Percentiles rank a stretch among this genome's conserved stretches.
These are phyloP conservation scores for Suhomyces emberorum DNA, from an alignment of 805 yeast genomes.

Conservation along the genomic window DNA sequence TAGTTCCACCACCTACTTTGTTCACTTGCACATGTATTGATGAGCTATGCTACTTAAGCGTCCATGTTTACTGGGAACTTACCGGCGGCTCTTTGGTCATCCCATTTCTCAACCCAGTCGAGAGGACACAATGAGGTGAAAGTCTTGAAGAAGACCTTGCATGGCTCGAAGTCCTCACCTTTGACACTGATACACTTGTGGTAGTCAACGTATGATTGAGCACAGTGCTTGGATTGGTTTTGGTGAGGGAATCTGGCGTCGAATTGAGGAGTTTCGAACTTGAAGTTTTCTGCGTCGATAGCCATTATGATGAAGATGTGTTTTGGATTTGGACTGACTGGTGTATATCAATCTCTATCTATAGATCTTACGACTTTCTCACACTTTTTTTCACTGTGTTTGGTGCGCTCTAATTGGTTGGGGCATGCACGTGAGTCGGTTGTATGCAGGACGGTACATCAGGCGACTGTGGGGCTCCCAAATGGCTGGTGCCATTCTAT, in stretches of 20 bases:
- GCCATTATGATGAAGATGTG: conserved; percentile 15
- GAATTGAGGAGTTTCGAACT: conserved; percentile 49
- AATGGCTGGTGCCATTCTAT: too few relatives aligned
- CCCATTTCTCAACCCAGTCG: conserved; percentile 86
- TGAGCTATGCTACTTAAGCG: conserved; percentile 4
- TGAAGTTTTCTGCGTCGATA: conserved; percentile 26
- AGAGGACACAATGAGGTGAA: conserved; percentile 83
- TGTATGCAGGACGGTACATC: too few relatives aligned
- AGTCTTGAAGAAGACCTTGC: conserved; percentile 90
- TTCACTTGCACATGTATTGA: background rate
- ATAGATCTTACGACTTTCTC: conserved; percentile 11
- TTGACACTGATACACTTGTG: conserved; percentile 94
- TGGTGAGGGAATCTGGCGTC: conserved; percentile 95
- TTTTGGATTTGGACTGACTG: conserved; percentile 2
- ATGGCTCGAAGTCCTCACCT: conserved; percentile 98
- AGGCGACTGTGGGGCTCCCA: too few relatives aligned
- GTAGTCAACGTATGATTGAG: conserved; percentile 96
- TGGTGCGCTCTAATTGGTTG: conserved; percentile 9
- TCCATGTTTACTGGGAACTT: conserved; percentile 42
- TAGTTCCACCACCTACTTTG: background rate
- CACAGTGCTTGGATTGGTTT: conserved; percentile 98
- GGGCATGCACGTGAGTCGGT: conserved; percentile 4
- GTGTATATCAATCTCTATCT: conserved; percentile 2
- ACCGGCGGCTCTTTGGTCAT: conserved; percentile 70
- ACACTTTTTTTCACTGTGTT: conserved; percentile 6